These are phyloP conservation scores for Actinomucor elegans DNA, from an alignment of 371 early-diverging fungal species.

Conservation along the genomic window DNA sequence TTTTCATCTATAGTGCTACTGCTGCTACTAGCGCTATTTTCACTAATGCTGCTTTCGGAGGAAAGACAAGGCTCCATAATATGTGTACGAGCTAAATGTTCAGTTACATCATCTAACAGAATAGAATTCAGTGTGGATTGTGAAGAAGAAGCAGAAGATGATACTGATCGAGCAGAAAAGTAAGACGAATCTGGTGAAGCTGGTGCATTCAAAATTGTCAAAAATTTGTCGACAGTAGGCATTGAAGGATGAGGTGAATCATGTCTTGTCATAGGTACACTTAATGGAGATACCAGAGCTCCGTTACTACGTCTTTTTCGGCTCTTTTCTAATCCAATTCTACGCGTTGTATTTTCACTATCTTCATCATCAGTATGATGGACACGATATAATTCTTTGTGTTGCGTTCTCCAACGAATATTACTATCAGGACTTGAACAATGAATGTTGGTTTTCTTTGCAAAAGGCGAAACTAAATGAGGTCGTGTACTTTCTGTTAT, in stretches of 20 bases:
- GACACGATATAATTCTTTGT: background rate
- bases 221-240: conserved; percentile 13
- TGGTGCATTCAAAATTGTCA: conserved; percentile 12
- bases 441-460: conserved; percentile 6
- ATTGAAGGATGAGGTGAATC: conserved; percentile 10
- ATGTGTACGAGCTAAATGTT: conserved; percentile 1
- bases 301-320: conserved; percentile 47
- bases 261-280: background rate
- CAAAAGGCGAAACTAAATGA: conserved; percentile 2
- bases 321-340: conserved; percentile 24
- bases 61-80: background rate
- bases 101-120: conserved; percentile 9
- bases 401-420: background rate
- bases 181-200: conserved; percentile 12
- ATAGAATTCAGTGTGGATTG: conserved; percentile 6
- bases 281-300: background rate
- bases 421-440: background rate
- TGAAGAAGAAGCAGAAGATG: conserved; percentile 8
- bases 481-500: background rate
- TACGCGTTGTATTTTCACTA: background rate
- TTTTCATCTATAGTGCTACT: too few species aligned
- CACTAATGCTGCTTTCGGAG: background rate
- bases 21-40: background rate
- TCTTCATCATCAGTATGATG: background rate
- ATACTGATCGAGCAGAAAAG: conserved; percentile 9